Conservation (phyloP, 306 rosid species). For the Cucumis hystrix region DNA sequence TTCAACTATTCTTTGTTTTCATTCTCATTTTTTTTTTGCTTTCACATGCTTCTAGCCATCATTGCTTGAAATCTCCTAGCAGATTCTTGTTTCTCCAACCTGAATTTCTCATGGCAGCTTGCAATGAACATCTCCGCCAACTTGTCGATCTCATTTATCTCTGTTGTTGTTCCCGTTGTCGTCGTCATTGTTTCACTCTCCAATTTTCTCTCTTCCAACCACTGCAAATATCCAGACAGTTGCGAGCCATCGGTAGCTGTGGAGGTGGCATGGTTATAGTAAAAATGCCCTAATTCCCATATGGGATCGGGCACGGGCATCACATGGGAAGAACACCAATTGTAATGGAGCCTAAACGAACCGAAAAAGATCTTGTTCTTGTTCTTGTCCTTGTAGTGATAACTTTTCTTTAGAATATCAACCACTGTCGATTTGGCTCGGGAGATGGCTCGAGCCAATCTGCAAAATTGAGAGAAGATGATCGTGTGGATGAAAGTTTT, state of each 20-base stretch:
- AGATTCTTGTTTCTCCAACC: slow-evolving; percentile 83
- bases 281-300: slow-evolving; percentile 25
- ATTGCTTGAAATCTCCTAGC: slow-evolving; percentile 64
- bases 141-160: slow-evolving; percentile 42
- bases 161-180: not conserved
- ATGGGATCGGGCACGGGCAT: slow-evolving; percentile 41
- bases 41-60: slow-evolving; percentile 55
- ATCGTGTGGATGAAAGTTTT: slow-evolving; percentile 50
- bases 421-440: slow-evolving; percentile 32
- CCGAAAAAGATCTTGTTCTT: slow-evolving; percentile 45
- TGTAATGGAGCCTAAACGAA: slow-evolving; percentile 79
- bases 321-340: slow-evolving; percentile 65
- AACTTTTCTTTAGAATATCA: slow-evolving; percentile 13
- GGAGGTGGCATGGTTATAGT: slow-evolving; percentile 21
- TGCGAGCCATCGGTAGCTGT: slow-evolving; percentile 12
- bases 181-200: not conserved
- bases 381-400: slow-evolving; percentile 13
- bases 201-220: slow-evolving; percentile 63
- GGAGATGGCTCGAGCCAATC: slow-evolving; percentile 38
- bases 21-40: not conserved
- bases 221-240: slow-evolving; percentile 63
- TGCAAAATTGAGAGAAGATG: slow-evolving; percentile 46
- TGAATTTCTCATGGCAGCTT: slow-evolving; percentile 62
- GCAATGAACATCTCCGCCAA: slow-evolving; percentile 75
- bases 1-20: not conserved